phyloP scores from a whole-genome alignment of 2,329 filamentous ascomycete genomes.

The Penicillium verrucosum region DNA sequence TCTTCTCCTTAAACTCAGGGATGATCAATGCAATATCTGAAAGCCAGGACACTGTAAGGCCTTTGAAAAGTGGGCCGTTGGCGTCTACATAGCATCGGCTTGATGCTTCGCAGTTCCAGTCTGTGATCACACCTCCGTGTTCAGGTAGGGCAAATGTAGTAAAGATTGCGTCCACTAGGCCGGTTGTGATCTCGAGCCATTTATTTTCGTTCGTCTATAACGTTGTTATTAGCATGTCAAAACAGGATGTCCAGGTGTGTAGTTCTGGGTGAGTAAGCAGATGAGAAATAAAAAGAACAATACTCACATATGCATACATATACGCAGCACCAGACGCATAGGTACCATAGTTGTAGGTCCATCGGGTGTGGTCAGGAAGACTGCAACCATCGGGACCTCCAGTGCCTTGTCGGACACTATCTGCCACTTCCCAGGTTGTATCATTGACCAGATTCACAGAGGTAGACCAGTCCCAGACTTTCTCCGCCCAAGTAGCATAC shows the following conservation, averaged over 20 bases:
- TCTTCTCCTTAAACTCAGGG: constrained; percentile 53
- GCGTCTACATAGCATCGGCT: constrained; percentile 67
- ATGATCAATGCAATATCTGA: constrained; percentile 58
- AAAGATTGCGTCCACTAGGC: not conserved
- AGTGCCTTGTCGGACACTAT: constrained; percentile 51
- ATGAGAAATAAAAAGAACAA: too few relatives aligned
- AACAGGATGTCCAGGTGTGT: too few relatives aligned
- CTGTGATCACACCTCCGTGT: not conserved
- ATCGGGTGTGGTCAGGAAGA: constrained; percentile 59
- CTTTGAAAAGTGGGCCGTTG: constrained; percentile 60
- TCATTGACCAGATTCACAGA: constrained; percentile 57
- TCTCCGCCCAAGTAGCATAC: constrained; percentile 60
- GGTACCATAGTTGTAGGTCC: constrained; percentile 63
- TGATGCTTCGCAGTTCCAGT: constrained; percentile 49
- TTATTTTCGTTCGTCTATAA: not conserved
- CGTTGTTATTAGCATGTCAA: not conserved
- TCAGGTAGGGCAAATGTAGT: not conserved
- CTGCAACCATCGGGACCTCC: constrained; percentile 54
- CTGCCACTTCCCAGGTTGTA: constrained; percentile 58
- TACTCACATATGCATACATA: constrained; percentile 3
- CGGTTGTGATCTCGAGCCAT: constrained; percentile 1
- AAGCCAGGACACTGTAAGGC: constrained; percentile 65
- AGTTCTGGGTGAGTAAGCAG: too few relatives aligned
- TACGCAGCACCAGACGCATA: constrained; percentile 48
- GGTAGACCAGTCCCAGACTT: constrained; percentile 60